Percentiles rank a stretch among this genome's conserved stretches.
phyloP scores from a whole-genome alignment of 2,329 filamentous ascomycete genomes.

The Septoria petroselini region DNA sequence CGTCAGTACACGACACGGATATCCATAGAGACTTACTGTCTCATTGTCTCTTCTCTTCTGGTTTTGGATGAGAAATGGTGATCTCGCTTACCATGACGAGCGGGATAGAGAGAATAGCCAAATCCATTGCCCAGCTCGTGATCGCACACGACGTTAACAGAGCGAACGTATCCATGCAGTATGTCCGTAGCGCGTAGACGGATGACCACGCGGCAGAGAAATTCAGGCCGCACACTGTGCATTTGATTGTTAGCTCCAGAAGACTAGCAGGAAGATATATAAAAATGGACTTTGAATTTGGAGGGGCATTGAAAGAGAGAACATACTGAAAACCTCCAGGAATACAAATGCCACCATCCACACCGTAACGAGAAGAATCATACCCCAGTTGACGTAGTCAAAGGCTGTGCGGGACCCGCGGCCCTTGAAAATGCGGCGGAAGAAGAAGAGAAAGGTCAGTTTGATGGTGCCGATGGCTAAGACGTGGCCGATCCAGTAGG shows the following conservation, averaged over 20 bases:
- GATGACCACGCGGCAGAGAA: conserved; percentile 18
- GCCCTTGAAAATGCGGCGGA: conserved; percentile 17
- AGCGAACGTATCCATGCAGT: conserved; percentile 18
- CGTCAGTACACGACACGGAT: not conserved
- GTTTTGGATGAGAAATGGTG: no score
- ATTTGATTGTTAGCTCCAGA: not conserved
- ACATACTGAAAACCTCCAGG: conserved; percentile 15
- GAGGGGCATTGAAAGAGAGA: no score
- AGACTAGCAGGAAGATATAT: not conserved
- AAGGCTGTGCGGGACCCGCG: conserved; percentile 11
- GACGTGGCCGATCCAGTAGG: conserved; percentile 22
- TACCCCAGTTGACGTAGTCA: conserved; percentile 20
- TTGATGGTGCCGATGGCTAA: conserved; percentile 20
- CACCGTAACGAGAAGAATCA: conserved; percentile 13
- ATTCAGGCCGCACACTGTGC: conserved; percentile 12
- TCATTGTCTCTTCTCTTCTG: no score
- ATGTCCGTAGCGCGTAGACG: conserved; percentile 12
- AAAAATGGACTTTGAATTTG: no score
- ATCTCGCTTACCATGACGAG: conserved; percentile 14
- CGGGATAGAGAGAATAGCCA: conserved; percentile 17
- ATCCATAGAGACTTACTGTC: not conserved
- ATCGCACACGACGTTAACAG: conserved; percentile 14
- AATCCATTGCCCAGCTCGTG: conserved; percentile 15
- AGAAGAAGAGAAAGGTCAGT: conserved; percentile 22
- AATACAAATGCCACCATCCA: conserved; percentile 20